A percentile compares a stretch with the other conserved stretches of the same genome.
Evolutionary conservation across 331 rosid genomes (phyloP).

Genomic region (Pyrus hybrid): DNA sequence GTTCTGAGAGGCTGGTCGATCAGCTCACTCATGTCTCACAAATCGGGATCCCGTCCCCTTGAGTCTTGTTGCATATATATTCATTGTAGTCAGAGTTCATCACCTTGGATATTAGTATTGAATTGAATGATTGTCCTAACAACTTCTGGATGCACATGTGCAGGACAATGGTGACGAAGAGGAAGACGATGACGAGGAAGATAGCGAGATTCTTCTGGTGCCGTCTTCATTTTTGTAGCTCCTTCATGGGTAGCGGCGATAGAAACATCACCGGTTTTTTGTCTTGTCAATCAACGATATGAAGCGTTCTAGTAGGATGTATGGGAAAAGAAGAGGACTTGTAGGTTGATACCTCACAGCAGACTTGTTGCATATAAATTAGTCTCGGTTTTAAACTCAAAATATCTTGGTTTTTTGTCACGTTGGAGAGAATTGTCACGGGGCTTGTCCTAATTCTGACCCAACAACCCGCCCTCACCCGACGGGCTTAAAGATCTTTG

Average conservation of each 20-base stretch:
- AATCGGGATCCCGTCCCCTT: neutral
- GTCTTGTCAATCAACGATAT: neutral
- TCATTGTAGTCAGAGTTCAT: neutral
- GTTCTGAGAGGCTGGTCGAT: neutral
- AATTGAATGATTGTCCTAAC: neutral
- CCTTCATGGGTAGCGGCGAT: neutral
- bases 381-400: neutral
- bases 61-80: neutral
- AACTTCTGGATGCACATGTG: neutral
- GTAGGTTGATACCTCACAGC: neutral
- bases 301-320: neutral
- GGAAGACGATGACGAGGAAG: constrained; percentile 16
- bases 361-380: neutral
- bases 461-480: neutral
- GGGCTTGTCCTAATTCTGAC: no score
- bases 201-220: constrained; percentile 4
- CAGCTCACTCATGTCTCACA: neutral
- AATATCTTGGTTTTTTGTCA: no score
- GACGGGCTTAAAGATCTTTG: no score
- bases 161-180: constrained; percentile 33
- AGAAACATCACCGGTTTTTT: neutral
- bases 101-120: neutral
- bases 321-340: neutral
- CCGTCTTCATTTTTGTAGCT: neutral
- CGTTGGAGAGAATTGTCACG: no score